phyloP scores from a whole-genome alignment of 139 green algal genomes.

The Tetratostichococcus sp. region DNA sequence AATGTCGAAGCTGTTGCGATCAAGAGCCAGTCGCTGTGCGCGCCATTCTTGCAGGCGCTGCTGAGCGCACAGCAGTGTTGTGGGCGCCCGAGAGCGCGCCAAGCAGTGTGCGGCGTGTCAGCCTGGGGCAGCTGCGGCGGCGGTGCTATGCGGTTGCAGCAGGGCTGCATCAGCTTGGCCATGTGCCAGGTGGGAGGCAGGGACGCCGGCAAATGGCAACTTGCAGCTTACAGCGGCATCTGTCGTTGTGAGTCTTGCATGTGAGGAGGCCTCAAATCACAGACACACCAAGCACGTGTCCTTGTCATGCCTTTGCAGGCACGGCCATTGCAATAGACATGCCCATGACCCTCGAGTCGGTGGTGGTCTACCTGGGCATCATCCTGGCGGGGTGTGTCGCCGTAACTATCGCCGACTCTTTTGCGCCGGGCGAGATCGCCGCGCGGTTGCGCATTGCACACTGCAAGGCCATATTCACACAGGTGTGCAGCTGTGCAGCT shows the following conservation, averaged over 20 bases:
- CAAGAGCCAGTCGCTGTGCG: no score
- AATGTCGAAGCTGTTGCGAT: no score
- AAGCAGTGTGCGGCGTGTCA: conserved; percentile 36
- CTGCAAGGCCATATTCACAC: conserved; percentile 74
- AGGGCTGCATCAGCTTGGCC: conserved; percentile 25
- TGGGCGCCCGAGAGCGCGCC: conserved; percentile 67
- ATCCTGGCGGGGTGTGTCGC: conserved; percentile 73
- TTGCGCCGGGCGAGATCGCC: conserved; percentile 68
- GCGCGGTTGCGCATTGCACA: conserved; percentile 60
- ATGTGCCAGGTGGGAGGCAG: conserved; percentile 47
- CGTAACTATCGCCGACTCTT: conserved; percentile 89
- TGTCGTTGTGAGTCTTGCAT: no score
- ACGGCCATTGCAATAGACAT: conserved; percentile 72
- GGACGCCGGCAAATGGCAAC: no score
- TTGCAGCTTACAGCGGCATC: no score
- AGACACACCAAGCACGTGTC: no score
- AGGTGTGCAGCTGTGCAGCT: conserved; percentile 33
- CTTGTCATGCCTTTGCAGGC: conserved; percentile 39
- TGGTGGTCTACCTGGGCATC: conserved; percentile 77
- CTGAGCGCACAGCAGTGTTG: conserved; percentile 52
- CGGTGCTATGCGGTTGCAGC: conserved; percentile 31
- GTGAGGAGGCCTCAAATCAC: no score
- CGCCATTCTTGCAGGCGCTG: conserved; percentile 13
- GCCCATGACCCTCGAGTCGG: conserved; percentile 68
- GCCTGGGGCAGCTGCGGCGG: conserved; percentile 39